Evolutionary conservation across 331 rosid species (phyloP), one percentile per base, ranked within the genome.

Genomic region (Ulmus americana): DNA sequence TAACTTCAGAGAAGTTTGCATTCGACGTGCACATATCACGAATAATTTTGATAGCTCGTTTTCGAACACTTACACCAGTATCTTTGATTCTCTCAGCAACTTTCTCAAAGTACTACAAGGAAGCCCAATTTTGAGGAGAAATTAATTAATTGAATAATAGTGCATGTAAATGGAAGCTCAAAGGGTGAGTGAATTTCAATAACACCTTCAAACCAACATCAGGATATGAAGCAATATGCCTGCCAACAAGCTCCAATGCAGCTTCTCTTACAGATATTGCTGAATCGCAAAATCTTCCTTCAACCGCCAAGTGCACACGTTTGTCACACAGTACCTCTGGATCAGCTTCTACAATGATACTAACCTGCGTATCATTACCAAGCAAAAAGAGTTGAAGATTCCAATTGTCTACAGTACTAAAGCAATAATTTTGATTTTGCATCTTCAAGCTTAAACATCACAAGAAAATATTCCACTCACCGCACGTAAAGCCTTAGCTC

Each of bases 201-300:
- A 16, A 68, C 65, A 92, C 98, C 97, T 92, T 82, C 80, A 92
- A 89, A 73, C 99, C 97, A 74, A 90, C 97, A 81, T 84, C 99
- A 44, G 99, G 99, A 80, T 94, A 97, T 0, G 99, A 94, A 75
- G 99, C 91, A 76, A 94, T 94, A 81, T 94, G 99, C 83, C 97
- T 85, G 64, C 99, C 97, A 39, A 94, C 99, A 73, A 94, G 99
- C 77, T 94, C 99, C 86, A 94, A 69, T 49, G 99, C 99, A 49
- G 99, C 99, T 85, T 94, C 99, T 80, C 99, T 82, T 45, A 83
- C 99, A 59, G 97, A 87, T 72, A 94, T 94, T 10, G 96, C 99
- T 10, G 91, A 83, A 75, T 94, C 99, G 71, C 97, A 89, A 59
- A 94, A 94, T 77, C 99, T 78, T 73, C 99, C 99, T 82, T 94